phyloP scores from a whole-genome alignment of 768 basidiomycete genomes.

The Collybia sp. region DNA sequence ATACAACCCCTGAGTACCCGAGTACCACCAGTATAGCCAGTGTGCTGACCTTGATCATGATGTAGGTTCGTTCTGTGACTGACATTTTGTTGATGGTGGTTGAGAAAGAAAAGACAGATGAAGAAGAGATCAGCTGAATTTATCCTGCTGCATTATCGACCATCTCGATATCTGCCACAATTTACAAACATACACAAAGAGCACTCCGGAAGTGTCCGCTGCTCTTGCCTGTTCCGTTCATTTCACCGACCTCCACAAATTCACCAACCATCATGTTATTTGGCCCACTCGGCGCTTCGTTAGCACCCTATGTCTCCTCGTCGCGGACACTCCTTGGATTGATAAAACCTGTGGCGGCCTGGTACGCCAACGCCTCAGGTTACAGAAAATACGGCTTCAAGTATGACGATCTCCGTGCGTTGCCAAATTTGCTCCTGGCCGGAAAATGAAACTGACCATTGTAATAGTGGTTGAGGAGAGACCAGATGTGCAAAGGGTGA shows the following conservation, averaged over 20 bases:
- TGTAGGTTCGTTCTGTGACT: conserved; percentile 86
- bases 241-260: conserved; percentile 2
- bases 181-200: conserved; percentile 42
- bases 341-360: conserved; percentile 75
- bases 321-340: conserved; percentile 62
- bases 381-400: conserved; percentile 86
- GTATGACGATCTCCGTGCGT: conserved; percentile 93
- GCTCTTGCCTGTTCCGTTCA: conserved; percentile 3
- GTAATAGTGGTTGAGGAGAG: conserved; percentile 71
- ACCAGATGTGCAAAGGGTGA: conserved; percentile 71
- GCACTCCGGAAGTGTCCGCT: conserved; percentile 31
- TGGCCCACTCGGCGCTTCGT: conserved; percentile 65
- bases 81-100: conserved; percentile 50
- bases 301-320: conserved; percentile 72
- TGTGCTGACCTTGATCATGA: conserved; percentile 91
- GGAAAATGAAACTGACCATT: conserved; percentile 5
- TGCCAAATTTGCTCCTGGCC: conserved; percentile 9
- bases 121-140: conserved; percentile 11
- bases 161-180: conserved; percentile 28
- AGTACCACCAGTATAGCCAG: conserved; percentile 8
- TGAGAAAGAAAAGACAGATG: conserved; percentile 18
- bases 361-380: conserved; percentile 78
- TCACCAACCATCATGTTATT: conserved; percentile 31
- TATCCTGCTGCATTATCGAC: conserved; percentile 26
- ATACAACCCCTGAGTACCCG: no score